Evolutionary conservation across 106 monocot species (phyloP), one percentile per base, ranked within the genome.

Genomic region (Posidonia australis): DNA sequence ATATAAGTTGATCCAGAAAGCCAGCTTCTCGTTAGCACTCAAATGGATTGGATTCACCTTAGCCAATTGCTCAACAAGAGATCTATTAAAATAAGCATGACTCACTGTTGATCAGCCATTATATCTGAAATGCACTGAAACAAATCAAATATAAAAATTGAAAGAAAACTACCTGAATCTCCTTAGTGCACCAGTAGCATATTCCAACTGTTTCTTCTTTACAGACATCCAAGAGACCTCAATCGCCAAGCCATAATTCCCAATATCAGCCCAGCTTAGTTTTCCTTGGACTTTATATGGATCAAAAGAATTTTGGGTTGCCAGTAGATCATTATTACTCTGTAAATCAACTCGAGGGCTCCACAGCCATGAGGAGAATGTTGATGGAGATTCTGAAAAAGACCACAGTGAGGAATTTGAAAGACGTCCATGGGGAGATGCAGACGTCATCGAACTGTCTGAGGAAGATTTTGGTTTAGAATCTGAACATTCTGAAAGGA

Each of bases 141-240:
- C 5, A 14, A 49, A 49, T 49, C 13, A 49, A 19, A 49, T 19
- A n/a, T n/a, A 14, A 3, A 3, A 19, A 20, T 62, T 10, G 19
- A 43, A 29, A 36, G 12, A 54, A 74, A 16, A 23, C 46, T 45
- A 88, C 92, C 88, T 88, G 80, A 92, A 88, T 60, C 75, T 69
- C 66, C 74, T 71, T 12, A 92, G 80, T 28, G 78, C 82, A 26
- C 60, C 85, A 64, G 92, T 77, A 67, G 92, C 92, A 85, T 76
- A 83, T 63, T 88, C 85, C 63, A 92, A 88, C 62, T 92, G 92
- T 27, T 85, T 78, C 72, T 92, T 85, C 49, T 74, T 82, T 46
- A 85, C 84, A 55, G 92, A 92, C 92, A 92, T 92, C 92, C 88
- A 88, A 13, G 92, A 92, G 19, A 92, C 85, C 69, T 92, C 88